phyloP scores from a whole-genome alignment of 106 monocot species.

The Dioscorea dumetorum region DNA sequence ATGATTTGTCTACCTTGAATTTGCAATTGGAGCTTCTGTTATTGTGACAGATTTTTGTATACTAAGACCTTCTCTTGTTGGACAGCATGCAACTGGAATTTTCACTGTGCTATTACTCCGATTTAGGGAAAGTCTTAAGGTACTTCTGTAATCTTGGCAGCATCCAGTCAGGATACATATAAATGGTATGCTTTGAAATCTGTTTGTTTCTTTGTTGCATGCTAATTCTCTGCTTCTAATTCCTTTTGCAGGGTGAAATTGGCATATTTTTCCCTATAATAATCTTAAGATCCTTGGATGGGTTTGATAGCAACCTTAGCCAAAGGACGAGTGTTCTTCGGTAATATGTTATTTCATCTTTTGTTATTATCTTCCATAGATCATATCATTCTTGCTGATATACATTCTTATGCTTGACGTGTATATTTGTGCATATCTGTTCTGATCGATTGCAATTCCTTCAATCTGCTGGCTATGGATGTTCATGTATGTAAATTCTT shows the following conservation, averaged over 20 bases:
- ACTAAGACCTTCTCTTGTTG: not conserved
- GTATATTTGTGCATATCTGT: not conserved
- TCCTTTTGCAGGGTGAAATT: conserved; percentile 77
- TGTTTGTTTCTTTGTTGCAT: not conserved
- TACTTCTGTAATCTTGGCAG: conserved; percentile 6
- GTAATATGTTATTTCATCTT: conserved; percentile 33
- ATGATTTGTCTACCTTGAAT: too few species aligned
- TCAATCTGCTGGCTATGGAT: not conserved
- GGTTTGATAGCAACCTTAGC: conserved; percentile 58
- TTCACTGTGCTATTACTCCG: conserved; percentile 89
- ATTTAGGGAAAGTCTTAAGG: conserved; percentile 99
- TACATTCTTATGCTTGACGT: too few species aligned
- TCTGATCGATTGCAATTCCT: not conserved
- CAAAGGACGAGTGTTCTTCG: conserved; percentile 77
- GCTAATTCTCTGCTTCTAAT: not conserved
- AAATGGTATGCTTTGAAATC: not conserved
- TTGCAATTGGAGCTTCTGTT: too few species aligned
- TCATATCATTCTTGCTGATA: too few species aligned
- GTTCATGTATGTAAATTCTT: not conserved
- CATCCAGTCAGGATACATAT: not conserved
- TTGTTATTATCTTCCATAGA: too few species aligned
- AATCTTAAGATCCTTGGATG: conserved; percentile 79
- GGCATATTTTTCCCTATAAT: conserved; percentile 92
- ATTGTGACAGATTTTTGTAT: too few species aligned
- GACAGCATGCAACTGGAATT: conserved; percentile 82